Base-by-base conservation (phyloP, 805 yeast species). In the Nakazawaea laoshanensis region DNA sequence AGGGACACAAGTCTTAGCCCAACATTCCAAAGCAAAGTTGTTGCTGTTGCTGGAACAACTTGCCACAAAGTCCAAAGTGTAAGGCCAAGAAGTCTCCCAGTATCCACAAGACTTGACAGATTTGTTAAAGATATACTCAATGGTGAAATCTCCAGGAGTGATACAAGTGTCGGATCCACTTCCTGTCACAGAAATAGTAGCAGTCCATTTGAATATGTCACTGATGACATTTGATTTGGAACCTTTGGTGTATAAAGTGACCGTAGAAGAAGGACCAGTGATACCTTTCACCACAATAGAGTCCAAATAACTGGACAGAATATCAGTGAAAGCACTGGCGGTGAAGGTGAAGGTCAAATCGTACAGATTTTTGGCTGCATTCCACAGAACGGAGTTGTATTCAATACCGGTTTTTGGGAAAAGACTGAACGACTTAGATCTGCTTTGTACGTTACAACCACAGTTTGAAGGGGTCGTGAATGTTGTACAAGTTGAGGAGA, bases 81-180 rank as follows among this genome's bases (percentile, higher is more conserved):
- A 16, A 14, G 30, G 14, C 10, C 13, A 14, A n/a, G 19, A 9
- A 15, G 11, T 12, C 17, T 13, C 17, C 30, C 30, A 32, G 15
- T 6, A 11, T 13, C 30, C 30, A 22, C 31, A 32, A 24, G 16
- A 4, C 5, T 13, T 9, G 22, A 27, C 30, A 16, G 19, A 18
- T 15, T 23, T 17, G 15, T 33, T 27, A 19, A 16, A 27, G 7
- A 12, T 19, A 33, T 33, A 33, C 11, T 11, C 11, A 23, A 33
- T 12, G 4, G 10, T 18, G 24, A 33, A 33, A 17, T 21, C 29
- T 6, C 28, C 36, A 12, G 36, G 32, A 4, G 29, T 11, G 16
- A 20, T 20, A 27, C 30, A 26, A 11, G 13, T 8, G 17, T 15
- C 15, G 7, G 19, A 5, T 2, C 26, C 35, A 2, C n/a, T 11